Evolutionary conservation across 257 asterid species (phyloP).

Genomic region (Solanum peruvianum): DNA sequence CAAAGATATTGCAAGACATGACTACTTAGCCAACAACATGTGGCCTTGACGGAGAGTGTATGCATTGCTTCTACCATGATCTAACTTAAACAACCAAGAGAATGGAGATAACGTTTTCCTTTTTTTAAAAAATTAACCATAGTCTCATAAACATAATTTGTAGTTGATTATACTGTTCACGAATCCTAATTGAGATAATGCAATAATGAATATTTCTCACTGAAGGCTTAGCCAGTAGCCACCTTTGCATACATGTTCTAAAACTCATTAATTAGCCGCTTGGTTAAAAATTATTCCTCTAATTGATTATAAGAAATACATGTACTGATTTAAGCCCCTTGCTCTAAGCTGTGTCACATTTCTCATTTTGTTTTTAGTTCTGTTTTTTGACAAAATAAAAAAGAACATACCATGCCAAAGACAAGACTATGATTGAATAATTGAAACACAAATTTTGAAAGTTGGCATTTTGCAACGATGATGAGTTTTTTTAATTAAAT

Average conservation of each 20-base stretch:
- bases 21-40: background rate
- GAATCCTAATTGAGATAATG: background rate
- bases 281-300: background rate
- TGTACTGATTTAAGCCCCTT: background rate
- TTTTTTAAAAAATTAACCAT: background rate
- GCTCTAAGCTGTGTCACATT: background rate
- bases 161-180: background rate
- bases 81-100: background rate
- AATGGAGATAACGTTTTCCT: background rate
- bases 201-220: background rate
- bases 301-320: background rate
- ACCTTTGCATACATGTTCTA: background rate
- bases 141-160: background rate
- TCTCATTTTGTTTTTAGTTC: background rate
- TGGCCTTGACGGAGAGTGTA: background rate
- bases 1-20: no score
- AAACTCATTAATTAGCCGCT: background rate
- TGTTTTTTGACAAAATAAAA: background rate
- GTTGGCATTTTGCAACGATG: background rate
- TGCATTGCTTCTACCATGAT: background rate
- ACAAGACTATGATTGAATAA: background rate
- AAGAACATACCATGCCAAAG: background rate
- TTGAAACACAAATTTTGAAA: background rate
- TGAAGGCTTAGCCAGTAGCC: background rate
- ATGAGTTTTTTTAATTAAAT: background rate